phyloP scores from a whole-genome alignment of 257 asterid species.

The Galeopsis tetrahit region DNA sequence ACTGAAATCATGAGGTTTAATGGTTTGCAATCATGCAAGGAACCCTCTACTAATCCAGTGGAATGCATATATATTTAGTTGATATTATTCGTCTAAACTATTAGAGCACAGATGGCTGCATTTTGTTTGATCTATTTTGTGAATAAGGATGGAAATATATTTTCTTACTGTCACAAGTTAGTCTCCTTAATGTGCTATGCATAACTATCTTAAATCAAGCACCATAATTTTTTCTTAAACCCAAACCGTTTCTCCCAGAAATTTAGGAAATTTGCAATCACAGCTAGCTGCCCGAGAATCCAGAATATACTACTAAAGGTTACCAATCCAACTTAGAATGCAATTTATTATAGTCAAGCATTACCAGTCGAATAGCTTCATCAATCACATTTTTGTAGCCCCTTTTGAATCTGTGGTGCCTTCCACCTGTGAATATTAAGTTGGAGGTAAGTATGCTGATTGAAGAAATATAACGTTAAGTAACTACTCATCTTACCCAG shows the following conservation, averaged over 20 bases:
- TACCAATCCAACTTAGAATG: neutral
- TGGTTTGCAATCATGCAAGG: neutral
- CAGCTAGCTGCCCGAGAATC: constrained; percentile 18
- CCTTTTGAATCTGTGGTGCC: constrained; percentile 94
- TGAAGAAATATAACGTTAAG: constrained; percentile 20
- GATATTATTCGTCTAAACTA: neutral
- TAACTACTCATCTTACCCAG: constrained; percentile 61
- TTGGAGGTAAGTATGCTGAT: constrained; percentile 32
- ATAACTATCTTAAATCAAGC: neutral
- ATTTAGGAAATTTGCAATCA: neutral
- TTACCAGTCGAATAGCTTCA: constrained; percentile 96
- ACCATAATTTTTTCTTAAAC: neutral
- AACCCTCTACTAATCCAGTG: neutral
- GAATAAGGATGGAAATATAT: neutral
- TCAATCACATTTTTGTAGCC: constrained; percentile 99
- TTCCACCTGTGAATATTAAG: constrained; percentile 72
- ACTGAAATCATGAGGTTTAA: neutral
- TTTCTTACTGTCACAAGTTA: neutral
- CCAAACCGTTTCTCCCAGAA: neutral
- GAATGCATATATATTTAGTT: neutral
- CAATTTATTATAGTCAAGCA: constrained; percentile 14
- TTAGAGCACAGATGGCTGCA: constrained; percentile 11
- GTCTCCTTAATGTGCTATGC: constrained; percentile 8
- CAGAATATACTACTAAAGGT: constrained; percentile 15
- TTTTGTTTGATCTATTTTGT: neutral